Evolutionary conservation across 2,329 filamentous ascomycete genomes (phyloP).

Genomic region (Peltaster fructicola): DNA sequence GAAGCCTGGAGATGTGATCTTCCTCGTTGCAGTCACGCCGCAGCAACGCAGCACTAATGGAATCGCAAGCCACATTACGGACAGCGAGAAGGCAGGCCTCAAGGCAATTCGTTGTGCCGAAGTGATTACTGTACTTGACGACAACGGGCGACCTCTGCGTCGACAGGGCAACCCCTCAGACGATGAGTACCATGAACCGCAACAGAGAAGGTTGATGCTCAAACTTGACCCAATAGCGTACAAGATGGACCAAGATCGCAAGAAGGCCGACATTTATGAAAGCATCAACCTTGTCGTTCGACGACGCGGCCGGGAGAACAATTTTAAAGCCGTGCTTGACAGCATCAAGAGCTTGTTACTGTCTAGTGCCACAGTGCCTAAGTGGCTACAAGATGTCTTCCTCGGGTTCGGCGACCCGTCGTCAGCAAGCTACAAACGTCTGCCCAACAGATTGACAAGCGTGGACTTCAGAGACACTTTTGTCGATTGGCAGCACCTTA

Average conservation of each 20-base stretch:
- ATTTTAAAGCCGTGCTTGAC: conserved; percentile 85
- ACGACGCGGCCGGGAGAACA: conserved; percentile 77
- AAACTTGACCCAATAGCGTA: conserved; percentile 67
- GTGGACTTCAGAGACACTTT: conserved; percentile 92
- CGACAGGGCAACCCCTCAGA: conserved; percentile 33
- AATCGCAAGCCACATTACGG: conserved; percentile 27
- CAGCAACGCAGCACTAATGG: conserved; percentile 39
- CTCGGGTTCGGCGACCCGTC: conserved; percentile 91
- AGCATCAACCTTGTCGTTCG: conserved; percentile 73
- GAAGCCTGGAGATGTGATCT: conserved; percentile 74
- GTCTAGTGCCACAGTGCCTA: conserved; percentile 68
- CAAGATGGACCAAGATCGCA: conserved; percentile 52
- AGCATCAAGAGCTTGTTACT: conserved; percentile 76
- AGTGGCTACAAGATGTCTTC: conserved; percentile 93
- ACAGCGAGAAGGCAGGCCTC: conserved; percentile 46
- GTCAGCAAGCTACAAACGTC: conserved; percentile 66
- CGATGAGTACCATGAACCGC: conserved; percentile 44
- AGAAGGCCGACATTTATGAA: conserved; percentile 62
- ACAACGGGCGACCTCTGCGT: conserved; percentile 57
- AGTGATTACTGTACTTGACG: conserved; percentile 70
- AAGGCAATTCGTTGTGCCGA: conserved; percentile 63
- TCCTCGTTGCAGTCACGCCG: conserved; percentile 60
- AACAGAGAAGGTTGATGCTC: conserved; percentile 54
- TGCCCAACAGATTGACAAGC: conserved; percentile 58
- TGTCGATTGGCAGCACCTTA: conserved; percentile 82